These are phyloP conservation scores for Cucurbitaria berberidis DNA, from an alignment of 2,329 filamentous ascomycete species.

Conservation along the genomic window DNA sequence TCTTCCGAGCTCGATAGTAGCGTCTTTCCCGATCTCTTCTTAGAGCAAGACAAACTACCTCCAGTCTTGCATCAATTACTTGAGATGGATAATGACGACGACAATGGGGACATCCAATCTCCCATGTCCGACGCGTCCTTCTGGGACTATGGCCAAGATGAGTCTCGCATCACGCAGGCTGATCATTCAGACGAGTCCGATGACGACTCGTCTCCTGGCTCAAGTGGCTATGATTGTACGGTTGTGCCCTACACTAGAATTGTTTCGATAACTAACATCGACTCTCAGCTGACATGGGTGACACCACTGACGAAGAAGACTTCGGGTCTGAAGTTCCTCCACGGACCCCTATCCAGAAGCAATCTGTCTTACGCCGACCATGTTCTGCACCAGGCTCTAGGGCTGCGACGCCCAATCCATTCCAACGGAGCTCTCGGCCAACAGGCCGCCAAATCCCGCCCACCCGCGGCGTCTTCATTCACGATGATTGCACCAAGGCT, in stretches of 20 bases:
- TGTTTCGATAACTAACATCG: slow-evolving; percentile 53
- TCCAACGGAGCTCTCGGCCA: slow-evolving; percentile 38
- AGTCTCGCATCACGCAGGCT: slow-evolving; percentile 48
- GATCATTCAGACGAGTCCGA: slow-evolving; percentile 38
- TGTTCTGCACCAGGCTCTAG: slow-evolving; percentile 53
- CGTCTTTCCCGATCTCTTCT: slow-evolving; percentile 79
- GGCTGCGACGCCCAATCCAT: slow-evolving; percentile 47
- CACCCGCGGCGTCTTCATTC: slow-evolving; percentile 45
- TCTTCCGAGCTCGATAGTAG: slow-evolving; percentile 65
- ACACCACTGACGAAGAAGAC: slow-evolving; percentile 61
- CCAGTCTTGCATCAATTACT: slow-evolving; percentile 75
- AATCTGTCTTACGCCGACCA: slow-evolving; percentile 57
- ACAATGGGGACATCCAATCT: slow-evolving; percentile 56
- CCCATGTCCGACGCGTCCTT: slow-evolving; percentile 57
- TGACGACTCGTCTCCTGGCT: slow-evolving; percentile 55
- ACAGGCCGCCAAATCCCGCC: slow-evolving; percentile 39
- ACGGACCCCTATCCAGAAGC: slow-evolving; percentile 50
- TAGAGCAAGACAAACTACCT: slow-evolving; percentile 75
- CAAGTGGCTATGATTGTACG: slow-evolving; percentile 67
- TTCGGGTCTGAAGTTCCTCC: slow-evolving; percentile 56
- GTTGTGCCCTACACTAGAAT: slow-evolving; percentile 27
- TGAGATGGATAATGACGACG: slow-evolving; percentile 58
- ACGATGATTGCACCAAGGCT: slow-evolving; percentile 44
- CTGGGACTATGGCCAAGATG: slow-evolving; percentile 66
- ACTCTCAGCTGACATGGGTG: slow-evolving; percentile 62